Evolutionary conservation across 257 asterid genomes (phyloP).

Genomic region (Przewalskia tangutica): DNA sequence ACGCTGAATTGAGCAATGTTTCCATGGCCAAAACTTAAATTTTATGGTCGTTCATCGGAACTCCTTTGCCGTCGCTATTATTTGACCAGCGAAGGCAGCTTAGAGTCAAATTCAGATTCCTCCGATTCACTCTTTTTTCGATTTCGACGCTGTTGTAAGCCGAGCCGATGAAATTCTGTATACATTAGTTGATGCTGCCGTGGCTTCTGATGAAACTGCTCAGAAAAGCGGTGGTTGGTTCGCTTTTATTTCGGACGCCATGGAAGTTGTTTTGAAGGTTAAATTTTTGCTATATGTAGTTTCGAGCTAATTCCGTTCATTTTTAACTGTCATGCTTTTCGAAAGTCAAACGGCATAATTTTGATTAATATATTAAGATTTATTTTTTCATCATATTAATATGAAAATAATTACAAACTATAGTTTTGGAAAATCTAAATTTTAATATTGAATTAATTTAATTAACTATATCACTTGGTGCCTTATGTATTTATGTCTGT

Average conservation of each 20-base stretch:
- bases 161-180: constrained; percentile 74
- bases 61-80: constrained; percentile 42
- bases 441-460: too few species aligned
- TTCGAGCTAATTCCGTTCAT: background rate
- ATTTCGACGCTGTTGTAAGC: constrained; percentile 37
- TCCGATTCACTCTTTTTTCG: constrained; percentile 28
- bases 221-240: constrained; percentile 93
- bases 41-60: constrained; percentile 50
- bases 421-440: too few species aligned
- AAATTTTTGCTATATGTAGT: background rate
- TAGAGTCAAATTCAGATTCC: constrained; percentile 58
- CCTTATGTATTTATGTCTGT: background rate
- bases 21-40: constrained; percentile 89
- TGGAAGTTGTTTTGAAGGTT: constrained; percentile 97
- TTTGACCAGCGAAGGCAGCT: constrained; percentile 29
- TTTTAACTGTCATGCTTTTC: background rate
- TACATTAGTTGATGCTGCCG: constrained; percentile 95
- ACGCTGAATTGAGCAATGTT: background rate
- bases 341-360: background rate
- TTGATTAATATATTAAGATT: too few species aligned
- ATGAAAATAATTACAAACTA: too few species aligned
- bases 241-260: constrained; percentile 83
- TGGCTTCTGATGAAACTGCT: background rate
- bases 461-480: background rate
- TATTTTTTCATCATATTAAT: background rate